Evolutionary conservation across 305 asterid genomes (phyloP), one percentile per base, ranked within the genome.

Genomic region (Caryopteris hybrid): DNA sequence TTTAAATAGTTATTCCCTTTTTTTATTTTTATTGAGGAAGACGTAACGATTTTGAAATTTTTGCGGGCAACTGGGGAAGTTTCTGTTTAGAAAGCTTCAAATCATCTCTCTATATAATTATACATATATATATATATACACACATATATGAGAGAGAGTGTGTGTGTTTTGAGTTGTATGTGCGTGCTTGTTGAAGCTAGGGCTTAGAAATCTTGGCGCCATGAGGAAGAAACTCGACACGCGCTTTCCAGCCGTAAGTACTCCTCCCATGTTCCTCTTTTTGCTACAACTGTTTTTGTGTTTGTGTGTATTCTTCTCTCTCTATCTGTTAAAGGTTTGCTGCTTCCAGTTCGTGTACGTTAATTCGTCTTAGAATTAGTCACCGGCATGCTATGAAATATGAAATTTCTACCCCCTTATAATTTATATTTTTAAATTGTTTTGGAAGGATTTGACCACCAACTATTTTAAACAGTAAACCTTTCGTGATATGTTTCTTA

Each of bases 191-290:
- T 70, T 2, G 55, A 34, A 65, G 74, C 57, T 80, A 78, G 88
- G 86, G 90, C 79, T 80, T 61, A 41, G 61, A 45, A 60, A 42
- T 66, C 8, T 78, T 39, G 73, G 38, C 68, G 80, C 76, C 74
- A 86, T 86, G 94, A 86, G 73, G 66, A 86, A 84, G 85, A 86
- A 75, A 80, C 91, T 87, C 23, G 89, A 81, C 62, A 83, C 94
- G 8, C 87, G 94, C 57, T 87, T 87, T 63, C 94, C 94, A 25
- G 91, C 94, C 20, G 94, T 87, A 79, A 82, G 81, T 70, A 8
- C 16, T 66, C 18, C 17, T 47, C 58, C 9, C 64, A 12, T 20
- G 7, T 18, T 36, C 53, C 27, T 38, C 47, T 11, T 54, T 72
- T 43, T 31, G 7, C 46, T 66, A 0, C 0, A 23, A 42, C 10